Base-by-base conservation (phyloP, 257 asterid species). In the Fraxinus excelsior region DNA sequence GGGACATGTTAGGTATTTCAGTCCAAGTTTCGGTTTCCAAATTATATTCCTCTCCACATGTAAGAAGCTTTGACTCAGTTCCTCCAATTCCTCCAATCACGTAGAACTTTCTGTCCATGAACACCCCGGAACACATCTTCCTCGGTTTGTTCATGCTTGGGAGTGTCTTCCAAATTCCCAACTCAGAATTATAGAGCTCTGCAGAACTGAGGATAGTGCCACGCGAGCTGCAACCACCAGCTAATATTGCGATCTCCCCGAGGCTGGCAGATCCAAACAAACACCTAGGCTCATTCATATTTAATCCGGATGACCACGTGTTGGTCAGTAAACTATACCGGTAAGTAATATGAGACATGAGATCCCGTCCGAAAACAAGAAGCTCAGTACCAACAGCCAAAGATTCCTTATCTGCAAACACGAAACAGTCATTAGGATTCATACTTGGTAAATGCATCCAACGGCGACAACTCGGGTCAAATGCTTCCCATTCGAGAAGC, bases 231-330 rank as follows among this genome's bases (percentile, higher is more conserved):
- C 92, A 91, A 29, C 98, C 98, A 7, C 97, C 98, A 0, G 98
- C 97, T 60, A 92, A 71, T 35, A 92, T 92, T 3, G 94, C 97
- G 7, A 89, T 82, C 80, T 91, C 97, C 2, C 97, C 95, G 0
- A 86, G 85, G 81, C 97, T 94, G 3, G 96, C 97, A 1, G 96
- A 91, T 11, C 92, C 96, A 67, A 94, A 94, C 71, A 91, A 80
- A 60, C 87, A 85, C 44, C 89, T 80, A 16, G 85, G 79, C 38
- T 82, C 75, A 10, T 78, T 78, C 7, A 82, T 70, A 64, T 13
- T 83, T 78, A 46, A 35, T 34, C 85, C 85, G 2, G 77, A 40
- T 1, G 87, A 67, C 89, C 89, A 85, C 28, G 83, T 67, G 62
- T 82, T 75, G 19, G 83, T 82, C 76, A 82, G 23, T 8, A 85